Conservation (phyloP, 2,329 filamentous ascomycete genomes). For the Alternaria incomplexa region DNA sequence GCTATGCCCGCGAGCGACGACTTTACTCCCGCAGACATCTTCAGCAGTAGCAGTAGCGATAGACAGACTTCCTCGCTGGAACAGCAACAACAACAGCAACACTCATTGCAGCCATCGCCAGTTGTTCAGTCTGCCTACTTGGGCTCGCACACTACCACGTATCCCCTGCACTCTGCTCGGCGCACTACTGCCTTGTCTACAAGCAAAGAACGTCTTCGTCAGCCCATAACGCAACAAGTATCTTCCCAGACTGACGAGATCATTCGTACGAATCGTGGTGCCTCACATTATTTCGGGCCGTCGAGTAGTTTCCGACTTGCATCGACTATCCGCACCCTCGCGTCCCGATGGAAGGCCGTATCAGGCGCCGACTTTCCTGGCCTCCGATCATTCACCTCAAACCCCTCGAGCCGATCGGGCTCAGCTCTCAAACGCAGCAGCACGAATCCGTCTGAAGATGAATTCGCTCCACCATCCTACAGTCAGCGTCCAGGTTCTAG, state of each 20-base stretch:
- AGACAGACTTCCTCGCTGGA: neutral
- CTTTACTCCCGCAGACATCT: conserved; percentile 35
- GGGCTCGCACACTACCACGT: neutral
- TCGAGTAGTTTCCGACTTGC: conserved; percentile 36
- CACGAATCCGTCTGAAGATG: conserved; percentile 27
- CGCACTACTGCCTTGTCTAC: conserved; percentile 12
- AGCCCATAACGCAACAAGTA: conserved; percentile 19
- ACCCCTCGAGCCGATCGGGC: conserved; percentile 7
- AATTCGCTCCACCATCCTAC: conserved; percentile 15
- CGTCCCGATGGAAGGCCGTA: conserved; percentile 28
- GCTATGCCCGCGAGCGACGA: conserved; percentile 44
- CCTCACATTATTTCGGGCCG: conserved; percentile 37
- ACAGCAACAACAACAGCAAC: conserved; percentile 8
- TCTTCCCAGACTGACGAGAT: conserved; percentile 20
- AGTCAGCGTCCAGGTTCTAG: conserved; percentile 5
- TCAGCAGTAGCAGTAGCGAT: conserved; percentile 16
- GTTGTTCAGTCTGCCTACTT: neutral
- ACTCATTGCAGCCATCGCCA: conserved; percentile 7
- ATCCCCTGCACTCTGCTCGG: conserved; percentile 9
- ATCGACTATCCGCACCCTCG: conserved; percentile 25
- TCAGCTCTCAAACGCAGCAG: conserved; percentile 16
- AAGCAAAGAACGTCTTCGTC: conserved; percentile 9
- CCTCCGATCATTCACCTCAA: conserved; percentile 10
- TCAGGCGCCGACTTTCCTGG: conserved; percentile 14
- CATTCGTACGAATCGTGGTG: conserved; percentile 24